phyloP scores from a whole-genome alignment of 306 rosid species.

The Acacia melanoxylon region DNA sequence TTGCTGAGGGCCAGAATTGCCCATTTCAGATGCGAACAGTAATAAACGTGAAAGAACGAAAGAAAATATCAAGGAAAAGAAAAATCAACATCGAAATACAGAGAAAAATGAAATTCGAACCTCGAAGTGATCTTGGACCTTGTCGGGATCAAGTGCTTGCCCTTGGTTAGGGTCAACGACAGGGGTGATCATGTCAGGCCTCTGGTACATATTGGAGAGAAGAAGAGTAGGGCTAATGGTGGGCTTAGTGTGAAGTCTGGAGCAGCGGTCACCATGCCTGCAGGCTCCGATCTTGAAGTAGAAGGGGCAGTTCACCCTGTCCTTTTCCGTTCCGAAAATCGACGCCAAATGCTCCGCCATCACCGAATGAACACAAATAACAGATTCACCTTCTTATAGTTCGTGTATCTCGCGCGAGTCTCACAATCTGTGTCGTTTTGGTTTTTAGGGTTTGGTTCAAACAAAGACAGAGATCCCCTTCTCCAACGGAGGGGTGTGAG shows the following conservation, averaged over 20 bases:
- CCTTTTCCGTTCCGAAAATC: conserved; percentile 97
- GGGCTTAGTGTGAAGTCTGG: conserved; percentile 94
- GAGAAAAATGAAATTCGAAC: background rate
- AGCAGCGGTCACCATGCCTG: conserved; percentile 96
- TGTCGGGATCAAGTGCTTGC: conserved; percentile 81
- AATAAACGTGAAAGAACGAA: background rate
- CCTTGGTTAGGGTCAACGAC: conserved; percentile 60
- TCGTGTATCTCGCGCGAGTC: background rate
- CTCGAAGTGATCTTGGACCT: conserved; percentile 93
- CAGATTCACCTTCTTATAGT: background rate
- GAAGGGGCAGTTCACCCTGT: conserved; percentile 95
- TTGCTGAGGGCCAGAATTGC: background rate
- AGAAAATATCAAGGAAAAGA: background rate
- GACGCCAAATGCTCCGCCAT: conserved; percentile 99
- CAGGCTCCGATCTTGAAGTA: conserved; percentile 99
- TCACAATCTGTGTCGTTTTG: background rate
- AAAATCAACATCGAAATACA: background rate
- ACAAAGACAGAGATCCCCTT: background rate
- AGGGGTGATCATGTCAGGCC: conserved; percentile 76
- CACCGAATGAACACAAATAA: background rate
- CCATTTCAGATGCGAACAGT: background rate
- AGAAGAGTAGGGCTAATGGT: conserved; percentile 93
- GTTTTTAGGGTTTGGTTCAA: conserved; percentile 28
- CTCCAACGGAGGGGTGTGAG: background rate
- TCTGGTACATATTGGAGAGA: conserved; percentile 96